Base-by-base conservation (phyloP, 23 red algal species). In the Gracilaria gracilis region DNA sequence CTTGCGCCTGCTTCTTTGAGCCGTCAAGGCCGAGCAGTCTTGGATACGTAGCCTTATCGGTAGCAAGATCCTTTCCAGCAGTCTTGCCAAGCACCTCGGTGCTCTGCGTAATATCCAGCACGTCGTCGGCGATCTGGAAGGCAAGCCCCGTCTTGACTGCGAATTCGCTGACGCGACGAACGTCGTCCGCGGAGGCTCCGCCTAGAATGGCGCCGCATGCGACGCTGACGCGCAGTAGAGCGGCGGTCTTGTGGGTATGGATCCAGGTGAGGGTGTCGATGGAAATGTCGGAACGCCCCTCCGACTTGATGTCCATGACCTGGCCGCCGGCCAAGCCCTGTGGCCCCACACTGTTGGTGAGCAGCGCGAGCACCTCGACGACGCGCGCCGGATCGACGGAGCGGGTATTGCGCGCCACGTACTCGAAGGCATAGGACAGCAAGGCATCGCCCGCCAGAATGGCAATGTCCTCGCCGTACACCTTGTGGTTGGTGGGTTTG, bases 111-210 rank as follows among this genome's bases (percentile, higher is more conserved):
- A 95, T 85, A 62, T 99, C 97, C 61, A 99, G 93, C 19, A 99
- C 90, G 67, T 99, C 97, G 59, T 99, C 97, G 58, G 92, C 92
- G 61, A 99, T 95, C 81, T 99, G 97, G 81, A 99, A 99, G 1
- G 97, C 97, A 5, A 99, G 93, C 21, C 97, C 97, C 9, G 91
- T 95, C 78, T 94, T 99, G 37, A 94, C 92, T 23, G 97, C 97
- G 82, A 88, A 99, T 5, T 82, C 80, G 55, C 86, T 89, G 35
- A 99, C 59, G 48, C 89, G 58, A 23, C 59, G 47, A 23, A 99
- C 85, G 74, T 99, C 97, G 6, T 96, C 97, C 31, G 69, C 64
- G 16, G 50, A 31, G 51, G 97, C 97, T 0, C 97, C 97, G 21
- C 87, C 97, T 13, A 99, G 36, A 72, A 96, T 91, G 38, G 97